Conservation (phyloP, 75 land plant species). For the Ceratopteris richardii region DNA sequence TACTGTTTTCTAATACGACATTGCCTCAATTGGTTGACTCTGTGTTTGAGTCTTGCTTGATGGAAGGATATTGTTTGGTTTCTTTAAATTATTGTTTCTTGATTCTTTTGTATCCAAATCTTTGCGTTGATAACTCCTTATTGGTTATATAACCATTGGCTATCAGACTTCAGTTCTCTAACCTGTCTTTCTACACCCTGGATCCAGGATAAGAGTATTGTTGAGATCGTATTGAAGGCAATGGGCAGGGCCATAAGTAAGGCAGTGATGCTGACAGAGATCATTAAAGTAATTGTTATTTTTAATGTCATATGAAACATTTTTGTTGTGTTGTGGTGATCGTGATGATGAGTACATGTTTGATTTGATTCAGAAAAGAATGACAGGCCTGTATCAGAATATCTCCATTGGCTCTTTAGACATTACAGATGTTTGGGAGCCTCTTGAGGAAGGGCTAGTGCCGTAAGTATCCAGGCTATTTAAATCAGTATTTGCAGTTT, state of each 20-base stretch:
- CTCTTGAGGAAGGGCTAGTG: slow-evolving; percentile 89
- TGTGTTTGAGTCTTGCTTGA: too few species aligned
- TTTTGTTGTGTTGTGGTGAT: neutral
- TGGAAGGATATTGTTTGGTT: too few species aligned
- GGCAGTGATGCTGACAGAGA: slow-evolving; percentile 74
- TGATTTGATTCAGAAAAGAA: slow-evolving; percentile 43
- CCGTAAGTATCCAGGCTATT: slow-evolving; percentile 41
- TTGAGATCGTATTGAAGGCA: slow-evolving; percentile 80
- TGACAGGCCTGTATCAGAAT: slow-evolving; percentile 73
- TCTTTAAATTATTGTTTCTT: too few species aligned
- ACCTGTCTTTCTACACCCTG: too few species aligned
- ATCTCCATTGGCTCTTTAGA: slow-evolving; percentile 67
- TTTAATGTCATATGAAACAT: too few species aligned
- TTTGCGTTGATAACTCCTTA: too few species aligned
- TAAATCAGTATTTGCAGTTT: neutral
- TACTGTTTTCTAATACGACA: too few species aligned
- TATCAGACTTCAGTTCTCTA: too few species aligned
- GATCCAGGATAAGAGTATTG: slow-evolving; percentile 65
- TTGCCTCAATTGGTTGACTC: too few species aligned
- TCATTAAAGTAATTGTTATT: slow-evolving; percentile 55
- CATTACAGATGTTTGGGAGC: slow-evolving; percentile 92
- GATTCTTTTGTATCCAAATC: too few species aligned
- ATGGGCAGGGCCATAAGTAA: slow-evolving; percentile 97
- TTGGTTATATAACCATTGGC: too few species aligned
- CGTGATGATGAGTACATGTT: neutral